Evolutionary conservation across 495 filamentous ascomycete species (phyloP), one percentile per base, ranked within the genome.

Genomic region (Neurospora sp.): DNA sequence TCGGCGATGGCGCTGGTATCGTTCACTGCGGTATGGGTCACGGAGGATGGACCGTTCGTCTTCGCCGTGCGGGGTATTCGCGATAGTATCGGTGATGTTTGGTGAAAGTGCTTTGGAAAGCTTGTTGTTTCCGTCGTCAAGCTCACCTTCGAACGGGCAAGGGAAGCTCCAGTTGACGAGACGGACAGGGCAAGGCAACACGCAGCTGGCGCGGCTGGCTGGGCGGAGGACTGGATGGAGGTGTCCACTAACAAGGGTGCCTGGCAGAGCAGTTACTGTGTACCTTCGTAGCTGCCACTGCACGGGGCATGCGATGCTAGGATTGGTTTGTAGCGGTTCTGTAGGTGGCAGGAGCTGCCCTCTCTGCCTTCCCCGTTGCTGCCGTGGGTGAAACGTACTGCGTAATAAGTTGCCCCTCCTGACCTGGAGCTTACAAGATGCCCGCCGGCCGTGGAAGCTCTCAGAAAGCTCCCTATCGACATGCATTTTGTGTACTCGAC

Each of bases 141-240:
- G 77, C 71, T 77, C 69, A 48, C 38, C 40, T 71, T 20, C 44
- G 27, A 40, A 31, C 22, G 71, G 53, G 20, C 41, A 72, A 42
- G 31, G 42, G 72, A 73, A 76, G 77, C 76, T 77, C 75, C 72
- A 73, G 74, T 71, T 76, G 72, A 73, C 72, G 72, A 70, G 75
- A 45, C 42, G 42, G 42, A 45, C 42, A 45, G 42, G 42, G 79
- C 77, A 82, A 82, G 81, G 81, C 81, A 82, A 81, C 79, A 81
- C 80, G 75, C 78, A 79, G 80, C 78, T 82, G 81, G 79, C 81
- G 81, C 79, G 81, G 79, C 79, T 71, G 45, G 75, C 45, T 39
- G 71, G 74, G 38, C 40, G 68, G 45, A 42, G 59, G 59, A 69
- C 59, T 40, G 38, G 39, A 41, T 41, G 44, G 70, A 71, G 70